These are phyloP conservation scores for Paraphaeosphaeria minitans DNA, from an alignment of 2,329 filamentous ascomycete species.

Conservation along the genomic window DNA sequence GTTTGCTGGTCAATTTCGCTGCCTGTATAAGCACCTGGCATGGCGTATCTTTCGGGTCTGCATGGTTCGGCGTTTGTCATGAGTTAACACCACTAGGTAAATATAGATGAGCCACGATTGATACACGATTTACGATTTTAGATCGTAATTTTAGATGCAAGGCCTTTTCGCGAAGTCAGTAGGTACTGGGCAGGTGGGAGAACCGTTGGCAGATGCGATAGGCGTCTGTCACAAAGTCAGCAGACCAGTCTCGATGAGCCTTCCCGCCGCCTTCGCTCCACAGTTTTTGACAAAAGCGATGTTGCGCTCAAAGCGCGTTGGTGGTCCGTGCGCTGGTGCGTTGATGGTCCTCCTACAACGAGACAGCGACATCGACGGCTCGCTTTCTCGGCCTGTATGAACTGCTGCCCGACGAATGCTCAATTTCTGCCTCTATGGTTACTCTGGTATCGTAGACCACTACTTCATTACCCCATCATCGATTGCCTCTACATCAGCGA, in stretches of 20 bases:
- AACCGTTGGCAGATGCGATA: too few species aligned
- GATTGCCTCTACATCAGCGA: not conserved
- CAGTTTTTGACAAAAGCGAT: not conserved
- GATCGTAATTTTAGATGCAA: too few species aligned
- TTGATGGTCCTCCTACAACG: not conserved
- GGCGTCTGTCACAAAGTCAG: too few species aligned
- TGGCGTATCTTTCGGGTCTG: not conserved
- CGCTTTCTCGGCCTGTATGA: not conserved
- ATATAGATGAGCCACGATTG: not conserved
- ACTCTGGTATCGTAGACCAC: not conserved
- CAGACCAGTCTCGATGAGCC: too few species aligned
- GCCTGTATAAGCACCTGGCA: not conserved
- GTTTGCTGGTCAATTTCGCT: not conserved
- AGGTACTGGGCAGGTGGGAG: too few species aligned
- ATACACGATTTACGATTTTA: too few species aligned
- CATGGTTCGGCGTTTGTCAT: not conserved
- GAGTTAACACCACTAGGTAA: not conserved
- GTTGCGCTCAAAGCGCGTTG: not conserved
- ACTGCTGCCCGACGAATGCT: not conserved
- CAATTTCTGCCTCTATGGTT: not conserved
- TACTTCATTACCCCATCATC: too few species aligned
- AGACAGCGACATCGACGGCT: not conserved
- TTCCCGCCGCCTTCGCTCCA: too few species aligned
- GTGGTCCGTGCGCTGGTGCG: slow-evolving; percentile 2
- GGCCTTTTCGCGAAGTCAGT: too few species aligned